A percentile compares a stretch with the other conserved stretches of the same genome.
phyloP scores from a whole-genome alignment of 371 early-diverging fungal species.

The Fennellomyces sp. region DNA sequence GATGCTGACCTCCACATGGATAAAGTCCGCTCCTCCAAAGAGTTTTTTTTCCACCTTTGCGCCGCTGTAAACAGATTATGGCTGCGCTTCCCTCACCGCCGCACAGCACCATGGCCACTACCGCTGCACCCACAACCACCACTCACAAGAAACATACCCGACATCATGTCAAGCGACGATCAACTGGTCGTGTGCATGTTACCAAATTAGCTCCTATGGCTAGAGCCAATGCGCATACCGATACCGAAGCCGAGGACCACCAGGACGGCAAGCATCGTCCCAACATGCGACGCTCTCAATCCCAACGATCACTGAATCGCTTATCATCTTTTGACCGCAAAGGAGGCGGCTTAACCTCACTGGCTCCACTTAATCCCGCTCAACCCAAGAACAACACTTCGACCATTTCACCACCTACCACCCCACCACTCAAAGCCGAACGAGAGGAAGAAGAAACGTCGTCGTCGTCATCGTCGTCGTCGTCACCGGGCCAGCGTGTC shows the following conservation, averaged over 20 bases:
- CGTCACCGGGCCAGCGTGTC: neutral
- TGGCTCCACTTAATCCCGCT: constrained; percentile 11
- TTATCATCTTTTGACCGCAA: constrained; percentile 25
- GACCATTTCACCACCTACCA: constrained; percentile 17
- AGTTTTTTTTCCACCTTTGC: too few relatives aligned
- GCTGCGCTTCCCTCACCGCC: neutral
- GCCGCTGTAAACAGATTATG: too few relatives aligned
- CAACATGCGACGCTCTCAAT: constrained; percentile 43
- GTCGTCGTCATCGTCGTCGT: neutral
- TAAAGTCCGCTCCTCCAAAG: too few relatives aligned
- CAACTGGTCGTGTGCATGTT: constrained; percentile 51
- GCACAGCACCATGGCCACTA: neutral
- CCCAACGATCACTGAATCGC: constrained; percentile 28
- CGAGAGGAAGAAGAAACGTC: constrained; percentile 4
- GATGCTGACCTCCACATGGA: too few relatives aligned
- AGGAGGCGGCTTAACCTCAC: constrained; percentile 16
- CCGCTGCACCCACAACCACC: neutral
- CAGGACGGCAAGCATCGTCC: constrained; percentile 20
- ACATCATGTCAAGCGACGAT: constrained; percentile 53
- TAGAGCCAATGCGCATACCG: constrained; percentile 32
- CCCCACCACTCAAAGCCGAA: constrained; percentile 4
- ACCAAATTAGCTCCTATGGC: constrained; percentile 51
- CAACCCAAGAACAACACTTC: constrained; percentile 1
- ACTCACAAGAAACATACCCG: constrained; percentile 34
- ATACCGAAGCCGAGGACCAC: constrained; percentile 24